phyloP scores from a whole-genome alignment of 2,329 filamentous ascomycete genomes.

The Hymenoscyphus fructigenus region DNA sequence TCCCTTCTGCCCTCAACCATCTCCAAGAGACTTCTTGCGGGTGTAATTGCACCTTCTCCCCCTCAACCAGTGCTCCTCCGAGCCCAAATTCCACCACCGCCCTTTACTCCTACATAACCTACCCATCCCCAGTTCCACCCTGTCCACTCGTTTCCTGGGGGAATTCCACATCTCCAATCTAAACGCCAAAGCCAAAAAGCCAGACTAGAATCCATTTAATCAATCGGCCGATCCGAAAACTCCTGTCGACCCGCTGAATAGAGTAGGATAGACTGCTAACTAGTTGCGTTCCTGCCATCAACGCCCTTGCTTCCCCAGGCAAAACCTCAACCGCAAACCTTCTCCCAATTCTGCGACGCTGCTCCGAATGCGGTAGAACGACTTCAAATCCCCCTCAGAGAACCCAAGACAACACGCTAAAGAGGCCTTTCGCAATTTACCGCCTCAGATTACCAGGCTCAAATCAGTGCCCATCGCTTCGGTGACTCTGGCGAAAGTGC shows the following conservation, averaged over 20 bases:
- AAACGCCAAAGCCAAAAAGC: too few relatives aligned
- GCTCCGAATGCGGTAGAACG: slow-evolving; percentile 23
- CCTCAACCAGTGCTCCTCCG: too few relatives aligned
- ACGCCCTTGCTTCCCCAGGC: slow-evolving; percentile 30
- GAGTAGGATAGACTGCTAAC: slow-evolving; percentile 12
- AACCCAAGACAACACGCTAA: slow-evolving; percentile 22
- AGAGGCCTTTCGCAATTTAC: slow-evolving; percentile 24
- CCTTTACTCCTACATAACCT: slow-evolving; percentile 3
- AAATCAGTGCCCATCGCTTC: slow-evolving; percentile 12
- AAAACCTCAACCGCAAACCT: slow-evolving; percentile 23
- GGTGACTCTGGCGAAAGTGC: slow-evolving; percentile 17
- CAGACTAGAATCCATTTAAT: neutral
- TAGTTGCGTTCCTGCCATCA: slow-evolving; percentile 29
- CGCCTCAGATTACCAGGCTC: slow-evolving; percentile 7
- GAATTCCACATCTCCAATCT: slow-evolving; percentile 14
- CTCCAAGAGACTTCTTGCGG: neutral
- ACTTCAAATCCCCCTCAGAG: slow-evolving; percentile 17
- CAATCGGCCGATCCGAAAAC: neutral
- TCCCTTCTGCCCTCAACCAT: neutral
- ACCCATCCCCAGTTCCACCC: slow-evolving; percentile 7
- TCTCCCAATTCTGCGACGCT: slow-evolving; percentile 14
- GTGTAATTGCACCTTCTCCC: neutral
- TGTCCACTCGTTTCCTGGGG: slow-evolving; percentile 18
- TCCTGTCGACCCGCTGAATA: neutral
- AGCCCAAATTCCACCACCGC: slow-evolving; percentile 2